Base-by-base conservation (phyloP, 2,329 filamentous ascomycete genomes). In the Aspergillus luchuensis region DNA sequence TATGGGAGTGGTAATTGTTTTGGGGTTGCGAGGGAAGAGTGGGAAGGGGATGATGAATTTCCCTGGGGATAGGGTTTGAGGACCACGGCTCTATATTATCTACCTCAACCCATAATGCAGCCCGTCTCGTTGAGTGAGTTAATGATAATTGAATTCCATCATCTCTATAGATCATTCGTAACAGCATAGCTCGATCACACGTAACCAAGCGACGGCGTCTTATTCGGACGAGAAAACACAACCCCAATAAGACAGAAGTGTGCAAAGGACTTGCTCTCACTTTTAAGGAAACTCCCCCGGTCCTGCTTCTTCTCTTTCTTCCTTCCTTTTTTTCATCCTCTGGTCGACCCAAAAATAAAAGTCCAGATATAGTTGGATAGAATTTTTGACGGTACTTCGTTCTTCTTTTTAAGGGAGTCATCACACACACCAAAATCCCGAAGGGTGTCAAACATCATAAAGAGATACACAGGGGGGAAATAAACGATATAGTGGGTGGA, bases 161-260 rank as follows among this genome's bases (percentile, higher is more conserved):
- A 71, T 73, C 71, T 76, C 73, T 74, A 75, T 74, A 74, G 70
- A 71, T 71, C 71, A 75, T 74, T 75, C 74, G 69, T 76, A 75
- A 75, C 72, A 72, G 69, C 74, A 75, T 75, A 70, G 68, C 71
- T 71, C 71, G 70, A 63, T 69, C 66, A 60, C 62, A 66, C 57
- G 67, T 66, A 55, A 62, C 36, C 33, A 25, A 41, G 53, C 53
- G 30, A 36, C 19, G 17, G 17, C 36, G 19, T 11, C 49, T 30
- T 43, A 38, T 13, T 13, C 50, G 49, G 50, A 50, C 47, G 47
- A 50, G 47, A 38, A 19, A 23, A 25, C 30, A 38, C 50, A 33
- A 33, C 17, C 28, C 17, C 21, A 49, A 11, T 15, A 51, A 15
- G 25, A 51, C 49, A 28, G 36, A 54, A 23, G 25, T 41, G 47